Base-by-base conservation (phyloP, 257 asterid genomes). In the Fraxinus pennsylvanica region DNA sequence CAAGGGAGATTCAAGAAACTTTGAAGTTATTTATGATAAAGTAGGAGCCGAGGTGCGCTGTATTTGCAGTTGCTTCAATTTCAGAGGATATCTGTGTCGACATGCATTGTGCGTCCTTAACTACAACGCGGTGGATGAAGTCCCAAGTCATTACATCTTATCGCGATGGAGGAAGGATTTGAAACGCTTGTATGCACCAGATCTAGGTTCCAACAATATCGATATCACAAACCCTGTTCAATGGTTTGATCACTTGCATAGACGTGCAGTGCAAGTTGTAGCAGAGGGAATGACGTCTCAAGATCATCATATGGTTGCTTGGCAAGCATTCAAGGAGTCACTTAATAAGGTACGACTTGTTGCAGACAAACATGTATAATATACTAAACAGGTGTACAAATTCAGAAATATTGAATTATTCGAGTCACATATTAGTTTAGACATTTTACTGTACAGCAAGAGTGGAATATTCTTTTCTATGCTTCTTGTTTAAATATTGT, bases 131-230 rank as follows among this genome's bases (percentile, higher is more conserved):
- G 72, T 81, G 5, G 90, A 83, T 71, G 91, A 82, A 71, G 81
- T 89, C 68, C 90, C 93, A 0, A 57, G 74, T 76, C 86, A 79
- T 63, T 85, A 87, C 50, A 57, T 87, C 32, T 72, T 89, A 73
- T 74, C 81, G n/a, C 84, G 93, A 76, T 89, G 93, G 93, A 89
- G 89, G 85, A 89, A 85, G 84, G 89, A 89, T 77, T 17, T 82
- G 27, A 84, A 87, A 43, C 90, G 90, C 19, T 5, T 67, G 57
- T 85, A 84, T 71, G 41, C 71, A 22, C 81, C 76, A 3, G 90
- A 85, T 79, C 71, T 81, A 57, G 87, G 87, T 27, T 85, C 90
- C 47, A 76, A 81, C 75, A 78, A 43, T 65, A 85, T 87, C 2
- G 93, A 87, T 81, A 77, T 82, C 35, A 80, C 85, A 41, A 87